Conservation (phyloP, 345 rosid genomes). For the Eucalyptus albens region DNA sequence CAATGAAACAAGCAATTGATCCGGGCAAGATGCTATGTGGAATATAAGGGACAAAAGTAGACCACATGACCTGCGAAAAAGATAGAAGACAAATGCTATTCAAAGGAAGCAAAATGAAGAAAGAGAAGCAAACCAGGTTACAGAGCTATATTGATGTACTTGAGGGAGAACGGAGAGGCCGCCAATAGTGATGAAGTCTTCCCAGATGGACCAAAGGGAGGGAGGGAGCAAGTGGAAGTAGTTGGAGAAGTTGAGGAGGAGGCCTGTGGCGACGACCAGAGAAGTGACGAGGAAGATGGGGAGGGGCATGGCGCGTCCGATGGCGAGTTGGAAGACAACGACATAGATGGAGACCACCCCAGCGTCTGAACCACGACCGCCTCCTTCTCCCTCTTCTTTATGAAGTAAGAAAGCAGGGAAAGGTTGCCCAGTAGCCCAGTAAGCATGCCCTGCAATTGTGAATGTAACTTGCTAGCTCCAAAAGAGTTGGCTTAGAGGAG, state of each 20-base stretch:
- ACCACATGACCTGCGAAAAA: constrained; percentile 72
- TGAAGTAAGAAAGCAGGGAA: constrained; percentile 76
- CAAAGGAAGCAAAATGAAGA: neutral
- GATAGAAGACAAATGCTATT: neutral
- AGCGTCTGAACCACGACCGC: constrained; percentile 69
- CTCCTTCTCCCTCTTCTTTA: constrained; percentile 73
- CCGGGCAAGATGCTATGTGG: constrained; percentile 70
- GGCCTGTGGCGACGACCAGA: constrained; percentile 42
- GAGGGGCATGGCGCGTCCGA: constrained; percentile 80
- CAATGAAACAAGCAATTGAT: constrained; percentile 33
- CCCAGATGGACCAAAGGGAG: constrained; percentile 64
- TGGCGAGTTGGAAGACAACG: constrained; percentile 67
- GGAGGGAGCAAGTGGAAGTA: constrained; percentile 40
- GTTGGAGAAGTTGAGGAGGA: constrained; percentile 40
- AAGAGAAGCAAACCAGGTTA: neutral
- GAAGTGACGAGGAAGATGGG: constrained; percentile 41
- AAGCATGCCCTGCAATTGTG: constrained; percentile 67
- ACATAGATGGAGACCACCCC: constrained; percentile 54
- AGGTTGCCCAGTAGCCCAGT: constrained; percentile 84
- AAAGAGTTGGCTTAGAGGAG: neutral
- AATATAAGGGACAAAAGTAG: constrained; percentile 73
- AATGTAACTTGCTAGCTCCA: neutral
- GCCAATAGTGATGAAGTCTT: constrained; percentile 69
- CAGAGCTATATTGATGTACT: constrained; percentile 12
- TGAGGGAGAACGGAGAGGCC: constrained; percentile 82